Evolutionary conservation across 345 rosid genomes (phyloP).

Genomic region (Clausena lansium): DNA sequence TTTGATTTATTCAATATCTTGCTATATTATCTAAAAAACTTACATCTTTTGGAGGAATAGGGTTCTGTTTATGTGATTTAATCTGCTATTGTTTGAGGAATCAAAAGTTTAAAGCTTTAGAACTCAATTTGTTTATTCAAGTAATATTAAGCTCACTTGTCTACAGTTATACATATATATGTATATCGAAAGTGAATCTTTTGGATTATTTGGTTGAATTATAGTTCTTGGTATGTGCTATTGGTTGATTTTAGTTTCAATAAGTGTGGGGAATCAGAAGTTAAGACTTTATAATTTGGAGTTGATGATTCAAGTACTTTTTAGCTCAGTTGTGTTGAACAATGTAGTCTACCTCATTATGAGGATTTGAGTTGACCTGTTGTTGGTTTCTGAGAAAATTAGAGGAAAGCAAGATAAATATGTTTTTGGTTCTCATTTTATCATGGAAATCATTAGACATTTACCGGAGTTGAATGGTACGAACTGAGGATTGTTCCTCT

Average conservation of each 20-base stretch:
- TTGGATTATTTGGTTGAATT: not conserved
- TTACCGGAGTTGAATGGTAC: not conserved
- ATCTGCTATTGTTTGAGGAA: not conserved
- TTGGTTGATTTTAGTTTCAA: not conserved
- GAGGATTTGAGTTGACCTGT: not conserved
- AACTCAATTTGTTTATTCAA: not conserved
- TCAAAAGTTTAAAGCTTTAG: not conserved
- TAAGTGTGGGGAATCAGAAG: not conserved
- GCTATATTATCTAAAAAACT: not conserved
- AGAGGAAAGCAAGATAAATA: not conserved
- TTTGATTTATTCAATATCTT: not conserved
- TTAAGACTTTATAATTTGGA: no score
- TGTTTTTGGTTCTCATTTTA: not conserved
- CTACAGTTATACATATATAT: no score
- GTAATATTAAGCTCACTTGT: not conserved
- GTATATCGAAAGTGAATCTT: not conserved
- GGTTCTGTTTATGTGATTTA: not conserved
- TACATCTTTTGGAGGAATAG: not conserved
- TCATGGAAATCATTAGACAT: not conserved
- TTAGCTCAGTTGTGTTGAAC: not conserved
- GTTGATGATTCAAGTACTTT: not conserved
- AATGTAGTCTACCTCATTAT: not conserved
- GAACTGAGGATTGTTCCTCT: no score
- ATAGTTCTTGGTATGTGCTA: not conserved
- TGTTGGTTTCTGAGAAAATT: conserved; percentile 9